Evolutionary conservation across 345 rosid species (phyloP).

Genomic region (Cardamine chenopodiifolia): DNA sequence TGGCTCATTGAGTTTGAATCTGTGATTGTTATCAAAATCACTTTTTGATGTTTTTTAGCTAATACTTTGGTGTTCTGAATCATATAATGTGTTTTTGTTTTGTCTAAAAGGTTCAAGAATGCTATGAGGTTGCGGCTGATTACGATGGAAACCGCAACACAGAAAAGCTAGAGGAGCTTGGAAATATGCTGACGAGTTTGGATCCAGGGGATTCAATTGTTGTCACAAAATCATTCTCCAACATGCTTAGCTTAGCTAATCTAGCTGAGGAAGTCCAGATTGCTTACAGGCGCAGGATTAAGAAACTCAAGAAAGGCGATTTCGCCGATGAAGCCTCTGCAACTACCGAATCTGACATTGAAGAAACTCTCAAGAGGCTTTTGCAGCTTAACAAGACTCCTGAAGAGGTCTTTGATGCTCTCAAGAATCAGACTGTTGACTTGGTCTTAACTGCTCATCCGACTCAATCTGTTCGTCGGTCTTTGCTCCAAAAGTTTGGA

Average conservation of each 20-base stretch:
- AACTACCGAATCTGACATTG: slow-evolving; percentile 90
- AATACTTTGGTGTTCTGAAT: neutral
- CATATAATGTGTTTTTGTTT: neutral
- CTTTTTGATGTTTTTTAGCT: neutral
- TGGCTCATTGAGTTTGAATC: neutral
- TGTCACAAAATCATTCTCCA: slow-evolving; percentile 80
- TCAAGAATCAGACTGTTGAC: slow-evolving; percentile 96
- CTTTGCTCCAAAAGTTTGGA: slow-evolving; percentile 94
- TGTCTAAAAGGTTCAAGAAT: slow-evolving; percentile 81
- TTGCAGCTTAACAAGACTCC: slow-evolving; percentile 86
- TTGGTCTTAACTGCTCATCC: slow-evolving; percentile 99
- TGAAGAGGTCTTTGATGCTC: slow-evolving; percentile 85
- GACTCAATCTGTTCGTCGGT: slow-evolving; percentile 92
- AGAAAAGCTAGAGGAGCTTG: slow-evolving; percentile 80
- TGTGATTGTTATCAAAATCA: neutral
- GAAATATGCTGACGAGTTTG: slow-evolving; percentile 74
- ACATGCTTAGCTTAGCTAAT: slow-evolving; percentile 97
- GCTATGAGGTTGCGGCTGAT: slow-evolving; percentile 91
- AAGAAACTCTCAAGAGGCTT: slow-evolving; percentile 89
- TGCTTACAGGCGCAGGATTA: slow-evolving; percentile 74
- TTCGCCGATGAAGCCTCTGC: slow-evolving; percentile 81
- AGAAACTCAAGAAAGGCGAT: slow-evolving; percentile 84
- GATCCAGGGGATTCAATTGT: slow-evolving; percentile 97
- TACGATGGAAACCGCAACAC: slow-evolving; percentile 84
- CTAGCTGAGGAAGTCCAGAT: slow-evolving; percentile 98